phyloP scores from a whole-genome alignment of 129 eudicot species.

The Artemisia argyi region DNA sequence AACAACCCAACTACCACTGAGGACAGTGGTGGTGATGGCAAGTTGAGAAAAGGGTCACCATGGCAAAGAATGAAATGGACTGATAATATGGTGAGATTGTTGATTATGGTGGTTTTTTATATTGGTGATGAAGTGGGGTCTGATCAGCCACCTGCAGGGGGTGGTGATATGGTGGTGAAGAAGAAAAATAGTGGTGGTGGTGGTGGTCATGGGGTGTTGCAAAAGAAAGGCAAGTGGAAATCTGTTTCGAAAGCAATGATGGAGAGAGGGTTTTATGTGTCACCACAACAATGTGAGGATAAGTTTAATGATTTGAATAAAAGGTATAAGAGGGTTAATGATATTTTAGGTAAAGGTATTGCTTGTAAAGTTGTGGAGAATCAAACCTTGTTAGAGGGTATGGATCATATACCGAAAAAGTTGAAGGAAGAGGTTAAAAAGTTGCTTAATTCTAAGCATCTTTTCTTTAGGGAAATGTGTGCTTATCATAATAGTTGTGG shows the following conservation, averaged over 20 bases:
- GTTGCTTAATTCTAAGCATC: conserved; percentile 84
- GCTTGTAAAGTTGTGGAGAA: conserved; percentile 92
- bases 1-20: conserved; percentile 38
- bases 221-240: conserved; percentile 98
- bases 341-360: conserved; percentile 77
- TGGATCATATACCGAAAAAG: conserved; percentile 71
- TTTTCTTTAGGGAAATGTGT: conserved; percentile 95
- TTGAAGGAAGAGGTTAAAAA: conserved; percentile 83
- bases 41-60: conserved; percentile 54
- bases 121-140: conserved; percentile 74
- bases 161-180: conserved; percentile 42
- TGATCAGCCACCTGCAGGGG: conserved; percentile 36
- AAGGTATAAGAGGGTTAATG: conserved; percentile 93
- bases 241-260: conserved; percentile 92
- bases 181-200: conserved; percentile 44
- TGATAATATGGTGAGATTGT: conserved; percentile 74
- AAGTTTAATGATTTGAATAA: conserved; percentile 90
- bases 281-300: conserved; percentile 98
- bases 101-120: conserved; percentile 77
- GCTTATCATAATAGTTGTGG: conserved; percentile 81
- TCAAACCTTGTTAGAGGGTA: conserved; percentile 65
- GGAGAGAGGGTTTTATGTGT: conserved; percentile 89
- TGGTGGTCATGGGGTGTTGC: conserved; percentile 54
- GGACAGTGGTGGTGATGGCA: conserved; percentile 53
- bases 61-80: conserved; percentile 99